phyloP scores from a whole-genome alignment of 2,329 filamentous ascomycete species.

The Penicillium verrucosum region DNA sequence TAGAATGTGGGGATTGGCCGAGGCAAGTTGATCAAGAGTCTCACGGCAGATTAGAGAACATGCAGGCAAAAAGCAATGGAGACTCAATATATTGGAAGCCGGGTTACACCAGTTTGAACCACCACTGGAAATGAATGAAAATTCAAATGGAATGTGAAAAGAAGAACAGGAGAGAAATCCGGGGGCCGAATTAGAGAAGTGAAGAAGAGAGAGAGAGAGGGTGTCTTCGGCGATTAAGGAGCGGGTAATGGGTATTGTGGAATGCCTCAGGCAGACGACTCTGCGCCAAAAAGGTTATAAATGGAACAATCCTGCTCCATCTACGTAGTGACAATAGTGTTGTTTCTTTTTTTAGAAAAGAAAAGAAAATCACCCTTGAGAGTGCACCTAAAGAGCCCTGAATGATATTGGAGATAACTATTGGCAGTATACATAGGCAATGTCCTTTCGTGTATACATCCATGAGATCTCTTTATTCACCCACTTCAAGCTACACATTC shows the following conservation, averaged over 20 bases:
- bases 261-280: not conserved
- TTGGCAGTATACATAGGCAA: not conserved
- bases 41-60: conserved; percentile 22
- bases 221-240: conserved; percentile 17
- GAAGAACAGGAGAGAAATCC: not conserved
- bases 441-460: not conserved
- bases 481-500: conserved; percentile 8
- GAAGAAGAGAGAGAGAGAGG: conserved; percentile 4
- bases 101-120: conserved; percentile 5
- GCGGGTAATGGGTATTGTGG: conserved; percentile 12
- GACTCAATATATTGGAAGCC: conserved; percentile 14
- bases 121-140: not conserved
- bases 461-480: not conserved
- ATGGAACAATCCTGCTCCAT: not conserved
- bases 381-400: not conserved
- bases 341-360: no score
- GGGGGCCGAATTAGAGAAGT: conserved; percentile 2
- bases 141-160: not conserved
- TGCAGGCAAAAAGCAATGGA: conserved; percentile 26
- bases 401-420: not conserved
- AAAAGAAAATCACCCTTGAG: not conserved
- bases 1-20: conserved; percentile 28
- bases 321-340: not conserved
- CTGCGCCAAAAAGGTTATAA: not conserved
- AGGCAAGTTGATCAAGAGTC: conserved; percentile 19